Percentiles rank a stretch among this genome's conserved stretches.
phyloP scores from a whole-genome alignment of 2,329 filamentous ascomycete genomes.

The Tolypocladium ovalisporum region DNA sequence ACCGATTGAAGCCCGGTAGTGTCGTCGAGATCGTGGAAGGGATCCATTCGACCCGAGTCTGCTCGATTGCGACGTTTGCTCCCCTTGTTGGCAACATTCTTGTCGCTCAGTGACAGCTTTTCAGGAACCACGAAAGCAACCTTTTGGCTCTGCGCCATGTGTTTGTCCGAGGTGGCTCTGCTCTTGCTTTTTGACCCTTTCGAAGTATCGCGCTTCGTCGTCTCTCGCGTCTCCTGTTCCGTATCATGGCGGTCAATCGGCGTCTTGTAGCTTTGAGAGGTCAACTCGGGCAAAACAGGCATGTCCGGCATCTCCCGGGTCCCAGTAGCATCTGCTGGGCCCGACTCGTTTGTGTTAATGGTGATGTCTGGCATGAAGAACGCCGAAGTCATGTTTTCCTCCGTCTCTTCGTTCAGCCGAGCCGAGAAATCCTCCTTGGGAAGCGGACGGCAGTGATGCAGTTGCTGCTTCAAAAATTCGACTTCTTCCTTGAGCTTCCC shows the following conservation, averaged over 20 bases:
- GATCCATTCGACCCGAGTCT: constrained; percentile 7
- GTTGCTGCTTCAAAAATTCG: constrained; percentile 31
- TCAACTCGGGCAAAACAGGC: constrained; percentile 17
- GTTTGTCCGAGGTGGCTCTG: constrained; percentile 13
- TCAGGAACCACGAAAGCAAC: constrained; percentile 31
- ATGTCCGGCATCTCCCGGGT: constrained; percentile 19
- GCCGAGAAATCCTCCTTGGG: constrained; percentile 25
- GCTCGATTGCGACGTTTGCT: constrained; percentile 26
- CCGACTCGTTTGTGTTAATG: constrained; percentile 30
- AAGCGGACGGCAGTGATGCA: constrained; percentile 28
- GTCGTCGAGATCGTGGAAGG: constrained; percentile 21
- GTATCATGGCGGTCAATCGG: constrained; percentile 16
- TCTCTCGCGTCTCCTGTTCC: constrained; percentile 14
- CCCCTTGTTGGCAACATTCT: constrained; percentile 27
- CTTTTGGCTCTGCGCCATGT: constrained; percentile 18
- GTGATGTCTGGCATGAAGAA: constrained; percentile 50
- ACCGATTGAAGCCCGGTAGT: constrained; percentile 23
- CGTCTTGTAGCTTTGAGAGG: constrained; percentile 19
- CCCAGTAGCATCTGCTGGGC: constrained; percentile 17
- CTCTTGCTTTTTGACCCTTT: constrained; percentile 16
- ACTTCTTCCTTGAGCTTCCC: constrained; percentile 36
- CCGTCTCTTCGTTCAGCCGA: constrained; percentile 24
- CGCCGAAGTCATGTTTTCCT: constrained; percentile 48
- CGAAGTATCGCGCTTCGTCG: constrained; percentile 16
- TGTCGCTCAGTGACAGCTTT: constrained; percentile 15